These are phyloP conservation scores for Rhododendron molle DNA, from an alignment of 148 eudicot species.

Conservation along the genomic window DNA sequence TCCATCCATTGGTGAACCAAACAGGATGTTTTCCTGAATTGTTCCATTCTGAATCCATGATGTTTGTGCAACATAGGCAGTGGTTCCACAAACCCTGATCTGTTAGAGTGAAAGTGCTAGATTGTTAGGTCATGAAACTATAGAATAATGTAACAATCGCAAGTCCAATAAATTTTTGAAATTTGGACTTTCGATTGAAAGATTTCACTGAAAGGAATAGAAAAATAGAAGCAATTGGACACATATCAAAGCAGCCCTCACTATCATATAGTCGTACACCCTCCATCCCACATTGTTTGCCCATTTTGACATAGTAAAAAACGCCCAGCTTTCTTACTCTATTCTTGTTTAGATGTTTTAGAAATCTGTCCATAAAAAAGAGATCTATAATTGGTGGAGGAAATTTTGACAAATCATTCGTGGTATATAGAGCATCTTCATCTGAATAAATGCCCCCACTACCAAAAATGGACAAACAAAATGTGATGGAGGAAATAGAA, in stretches of 20 bases:
- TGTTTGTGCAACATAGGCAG: conserved; percentile 95
- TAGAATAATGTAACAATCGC: neutral
- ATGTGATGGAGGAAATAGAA: neutral
- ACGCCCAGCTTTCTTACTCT: neutral
- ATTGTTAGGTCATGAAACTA: neutral
- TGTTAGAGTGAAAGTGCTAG: conserved; percentile 15
- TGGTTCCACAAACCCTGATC: conserved; percentile 85
- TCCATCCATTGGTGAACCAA: conserved; percentile 76
- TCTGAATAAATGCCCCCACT: neutral
- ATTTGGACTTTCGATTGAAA: neutral
- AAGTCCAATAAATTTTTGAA: neutral
- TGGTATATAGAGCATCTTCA: neutral
- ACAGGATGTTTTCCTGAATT: conserved; percentile 76
- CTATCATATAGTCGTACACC: neutral
- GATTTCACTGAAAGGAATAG: neutral
- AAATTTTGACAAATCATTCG: neutral
- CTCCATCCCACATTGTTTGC: neutral
- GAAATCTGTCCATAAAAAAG: neutral
- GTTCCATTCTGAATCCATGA: conserved; percentile 97
- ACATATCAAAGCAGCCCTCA: neutral
- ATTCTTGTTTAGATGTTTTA: neutral
- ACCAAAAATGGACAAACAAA: neutral
- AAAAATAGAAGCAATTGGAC: neutral
- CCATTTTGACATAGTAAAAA: neutral
- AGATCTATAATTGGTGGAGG: neutral